Conservation (phyloP, 352 stramenopile species). For the Globisporangium perplexum region DNA sequence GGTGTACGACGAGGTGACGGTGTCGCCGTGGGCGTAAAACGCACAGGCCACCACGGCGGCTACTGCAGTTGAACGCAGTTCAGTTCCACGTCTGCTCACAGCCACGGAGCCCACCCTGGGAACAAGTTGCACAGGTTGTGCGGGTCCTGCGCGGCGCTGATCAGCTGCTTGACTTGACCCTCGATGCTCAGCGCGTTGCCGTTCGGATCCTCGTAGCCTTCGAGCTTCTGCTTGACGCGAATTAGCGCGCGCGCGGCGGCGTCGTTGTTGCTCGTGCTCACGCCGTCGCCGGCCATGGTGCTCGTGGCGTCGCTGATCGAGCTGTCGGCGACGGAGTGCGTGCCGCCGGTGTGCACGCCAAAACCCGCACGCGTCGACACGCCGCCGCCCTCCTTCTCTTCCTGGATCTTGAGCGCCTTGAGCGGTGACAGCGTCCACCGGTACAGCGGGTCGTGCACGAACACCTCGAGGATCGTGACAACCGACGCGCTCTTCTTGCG, state of each 20-base stretch:
- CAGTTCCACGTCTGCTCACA: slow-evolving; percentile 31
- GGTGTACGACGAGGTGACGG: slow-evolving; percentile 52
- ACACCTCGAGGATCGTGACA: slow-evolving; percentile 98
- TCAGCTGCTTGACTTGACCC: slow-evolving; percentile 97
- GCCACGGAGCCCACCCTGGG: slow-evolving; percentile 95
- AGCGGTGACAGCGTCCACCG: slow-evolving; percentile 94
- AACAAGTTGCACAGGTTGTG: slow-evolving; percentile 96
- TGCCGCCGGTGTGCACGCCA: neutral
- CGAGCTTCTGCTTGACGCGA: slow-evolving; percentile 97
- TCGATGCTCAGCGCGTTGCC: slow-evolving; percentile 96
- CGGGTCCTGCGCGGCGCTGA: slow-evolving; percentile 93
- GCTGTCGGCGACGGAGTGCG: neutral
- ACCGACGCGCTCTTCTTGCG: slow-evolving; percentile 92
- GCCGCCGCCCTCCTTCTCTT: slow-evolving; percentile 32
- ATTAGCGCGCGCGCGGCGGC: slow-evolving; percentile 91
- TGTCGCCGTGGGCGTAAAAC: slow-evolving; percentile 17
- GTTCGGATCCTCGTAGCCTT: slow-evolving; percentile 97
- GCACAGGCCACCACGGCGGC: too few relatives aligned
- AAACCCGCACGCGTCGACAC: neutral
- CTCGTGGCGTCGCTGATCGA: neutral
- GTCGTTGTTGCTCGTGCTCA: slow-evolving; percentile 46
- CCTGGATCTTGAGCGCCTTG: slow-evolving; percentile 81
- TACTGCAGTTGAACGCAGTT: neutral
- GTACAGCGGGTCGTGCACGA: slow-evolving; percentile 99
- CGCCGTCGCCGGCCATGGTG: neutral